Percentiles rank a stretch among this genome's conserved stretches.
phyloP scores from a whole-genome alignment of 495 filamentous ascomycete genomes.

The Amniculicola lignicola region DNA sequence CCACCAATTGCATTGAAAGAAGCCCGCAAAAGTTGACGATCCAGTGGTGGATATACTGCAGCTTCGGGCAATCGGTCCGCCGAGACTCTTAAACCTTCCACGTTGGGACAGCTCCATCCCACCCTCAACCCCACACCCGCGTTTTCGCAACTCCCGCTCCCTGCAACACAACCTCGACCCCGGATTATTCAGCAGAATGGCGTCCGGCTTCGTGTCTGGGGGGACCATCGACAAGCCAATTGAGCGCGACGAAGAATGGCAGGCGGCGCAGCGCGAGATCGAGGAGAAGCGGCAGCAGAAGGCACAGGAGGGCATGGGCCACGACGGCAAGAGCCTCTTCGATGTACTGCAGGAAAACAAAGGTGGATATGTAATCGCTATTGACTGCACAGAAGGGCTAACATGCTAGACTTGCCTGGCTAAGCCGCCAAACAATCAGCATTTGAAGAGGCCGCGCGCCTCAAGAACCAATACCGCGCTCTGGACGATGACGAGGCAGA shows the following conservation, averaged over 20 bases:
- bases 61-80: conserved; percentile 13
- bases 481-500: conserved; percentile 93
- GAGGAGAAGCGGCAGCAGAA: conserved; percentile 64
- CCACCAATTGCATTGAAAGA: conserved; percentile 19
- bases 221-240: conserved; percentile 63
- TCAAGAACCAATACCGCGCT: conserved; percentile 92
- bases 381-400: conserved; percentile 35
- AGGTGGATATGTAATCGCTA: conserved; percentile 55
- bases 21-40: not conserved
- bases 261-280: conserved; percentile 69
- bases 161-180: conserved; percentile 30
- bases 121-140: not conserved
- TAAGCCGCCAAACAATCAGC: conserved; percentile 91
- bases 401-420: conserved; percentile 51
- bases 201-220: conserved; percentile 78
- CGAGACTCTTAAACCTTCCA: not conserved
- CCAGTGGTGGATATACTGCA: too few relatives aligned
- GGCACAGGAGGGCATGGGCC: conserved; percentile 54
- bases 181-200: conserved; percentile 44
- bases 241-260: conserved; percentile 69
- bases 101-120: not conserved
- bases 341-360: conserved; percentile 92
- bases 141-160: not conserved
- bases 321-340: conserved; percentile 70
- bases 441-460: conserved; percentile 75